phyloP scores from a whole-genome alignment of 768 basidiomycete species.

The Fomitopsis serialis region DNA sequence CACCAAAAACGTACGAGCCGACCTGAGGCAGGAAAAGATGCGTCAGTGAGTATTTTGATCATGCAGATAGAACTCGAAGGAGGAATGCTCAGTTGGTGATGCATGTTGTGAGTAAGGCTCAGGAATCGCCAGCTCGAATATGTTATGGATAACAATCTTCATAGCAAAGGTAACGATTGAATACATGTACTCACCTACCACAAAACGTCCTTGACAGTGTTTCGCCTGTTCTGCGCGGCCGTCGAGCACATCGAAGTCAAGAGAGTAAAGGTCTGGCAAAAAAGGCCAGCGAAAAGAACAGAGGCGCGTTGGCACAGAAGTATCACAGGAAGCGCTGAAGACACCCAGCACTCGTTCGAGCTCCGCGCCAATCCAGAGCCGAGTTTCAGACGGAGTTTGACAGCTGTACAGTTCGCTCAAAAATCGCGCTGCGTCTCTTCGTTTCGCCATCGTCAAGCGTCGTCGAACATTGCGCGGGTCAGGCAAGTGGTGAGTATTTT shows the following conservation, averaged over 20 bases:
- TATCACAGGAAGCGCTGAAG: no score
- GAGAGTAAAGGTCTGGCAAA: no score
- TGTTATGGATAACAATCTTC: conserved; percentile 65
- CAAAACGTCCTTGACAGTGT: no score
- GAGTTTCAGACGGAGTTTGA: conserved; percentile 25
- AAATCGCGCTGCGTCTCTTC: conserved; percentile 1
- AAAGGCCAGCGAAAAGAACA: no score
- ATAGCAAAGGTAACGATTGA: conserved; percentile 20
- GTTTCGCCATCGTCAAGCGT: not conserved
- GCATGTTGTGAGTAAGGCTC: conserved; percentile 79
- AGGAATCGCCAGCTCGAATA: conserved; percentile 71
- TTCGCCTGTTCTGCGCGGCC: no score
- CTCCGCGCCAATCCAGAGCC: no score
- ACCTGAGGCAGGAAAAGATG: no score
- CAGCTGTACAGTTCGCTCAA: conserved; percentile 38
- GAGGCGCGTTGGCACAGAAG: no score
- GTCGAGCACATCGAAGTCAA: no score
- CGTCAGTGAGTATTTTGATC: no score
- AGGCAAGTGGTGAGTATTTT: conserved; percentile 12
- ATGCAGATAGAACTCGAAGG: conserved; percentile 1
- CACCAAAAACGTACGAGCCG: no score
- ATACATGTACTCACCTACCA: conserved; percentile 25
- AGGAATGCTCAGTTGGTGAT: conserved; percentile 46
- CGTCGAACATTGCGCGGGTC: conserved; percentile 1
- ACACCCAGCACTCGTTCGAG: no score